Evolutionary conservation across 768 basidiomycete genomes (phyloP).

Genomic region (Dentipellis sp.): DNA sequence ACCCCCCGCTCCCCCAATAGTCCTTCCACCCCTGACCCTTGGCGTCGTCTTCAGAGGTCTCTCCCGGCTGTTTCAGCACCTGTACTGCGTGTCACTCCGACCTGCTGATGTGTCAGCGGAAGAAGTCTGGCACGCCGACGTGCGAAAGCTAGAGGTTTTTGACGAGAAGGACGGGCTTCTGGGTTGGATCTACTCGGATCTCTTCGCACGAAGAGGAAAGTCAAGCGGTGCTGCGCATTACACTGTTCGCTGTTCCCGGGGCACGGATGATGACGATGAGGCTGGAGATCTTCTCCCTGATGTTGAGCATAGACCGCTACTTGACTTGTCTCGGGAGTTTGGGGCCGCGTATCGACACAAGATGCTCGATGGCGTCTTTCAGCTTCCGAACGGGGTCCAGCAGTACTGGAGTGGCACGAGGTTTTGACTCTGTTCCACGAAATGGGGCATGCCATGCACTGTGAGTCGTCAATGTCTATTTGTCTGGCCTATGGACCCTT

Average conservation of each 20-base stretch:
- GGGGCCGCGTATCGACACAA: slow-evolving; percentile 53
- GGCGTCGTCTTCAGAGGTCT: slow-evolving; percentile 90
- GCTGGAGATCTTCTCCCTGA: slow-evolving; percentile 42
- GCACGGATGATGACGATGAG: slow-evolving; percentile 88
- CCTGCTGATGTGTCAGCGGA: slow-evolving; percentile 60
- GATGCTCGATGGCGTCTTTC: slow-evolving; percentile 62
- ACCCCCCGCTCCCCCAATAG: slow-evolving; percentile 62
- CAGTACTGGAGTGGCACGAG: slow-evolving; percentile 84
- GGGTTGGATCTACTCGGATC: slow-evolving; percentile 92
- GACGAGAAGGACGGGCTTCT: slow-evolving; percentile 82
- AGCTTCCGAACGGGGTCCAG: slow-evolving; percentile 70
- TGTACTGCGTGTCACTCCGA: slow-evolving; percentile 83
- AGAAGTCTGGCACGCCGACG: slow-evolving; percentile 84
- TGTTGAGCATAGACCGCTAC: slow-evolving; percentile 27
- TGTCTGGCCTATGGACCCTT: slow-evolving; percentile 4
- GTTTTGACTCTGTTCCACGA: slow-evolving; percentile 95
- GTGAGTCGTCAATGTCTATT: slow-evolving; percentile 46
- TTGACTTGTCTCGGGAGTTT: slow-evolving; percentile 46
- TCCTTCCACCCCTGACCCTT: slow-evolving; percentile 71
- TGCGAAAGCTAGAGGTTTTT: slow-evolving; percentile 88
- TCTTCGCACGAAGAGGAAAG: slow-evolving; percentile 81
- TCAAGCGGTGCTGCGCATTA: slow-evolving; percentile 92
- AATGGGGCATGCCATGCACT: slow-evolving; percentile 99
- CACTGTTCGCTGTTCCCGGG: slow-evolving; percentile 88
- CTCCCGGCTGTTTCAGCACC: slow-evolving; percentile 76